Base-by-base conservation (phyloP, 345 rosid species). In the Citrus unshiu region DNA sequence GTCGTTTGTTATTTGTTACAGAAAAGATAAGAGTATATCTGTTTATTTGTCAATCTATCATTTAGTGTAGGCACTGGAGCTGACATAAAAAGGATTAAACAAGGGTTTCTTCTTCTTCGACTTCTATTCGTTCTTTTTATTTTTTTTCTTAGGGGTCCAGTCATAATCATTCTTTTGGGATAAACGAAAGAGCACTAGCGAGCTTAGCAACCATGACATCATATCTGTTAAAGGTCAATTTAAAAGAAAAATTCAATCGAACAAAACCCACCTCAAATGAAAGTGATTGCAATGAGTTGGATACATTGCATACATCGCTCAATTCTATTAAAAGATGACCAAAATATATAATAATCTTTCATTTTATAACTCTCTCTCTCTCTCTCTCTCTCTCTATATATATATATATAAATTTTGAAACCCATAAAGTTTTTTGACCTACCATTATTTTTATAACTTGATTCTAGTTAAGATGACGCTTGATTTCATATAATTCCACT, bases 271-370 rank as follows among this genome's bases (percentile, higher is more conserved):
- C 43, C 29, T 19, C 75, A 64, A 13, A 8, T 59, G 80, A 79
- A 74, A 54, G 74, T 27, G 74, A 79, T 43, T 19, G 30, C 30
- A 25, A 34, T 16, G 74, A 32, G 74, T 43, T 60, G 9, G 74
- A 79, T 73, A n/a, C 78, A 79, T 66, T 79, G 81, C 5, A 79
- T 68, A 79, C 73, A 40, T 72, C 21, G 3, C 46, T 22, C 7
- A 22, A 4, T 60, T 60, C 39, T 29, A 18, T 58, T 7, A 2
- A 61, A 40, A 40, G 34, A 39, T 12, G 8, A 21, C n/a, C 9
- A 12, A 54, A 18, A 5, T 37, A 7, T 37, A 37, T 37, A 7
- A 37, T 37, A 7, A 37, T 7, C 9, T 37, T 37, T 37, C 8
- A 37, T 35, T 35, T 35, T 5, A 34, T 34, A 34, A 34, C 0